phyloP scores from a whole-genome alignment of 805 yeast species.

The Pichia paraexigua region DNA sequence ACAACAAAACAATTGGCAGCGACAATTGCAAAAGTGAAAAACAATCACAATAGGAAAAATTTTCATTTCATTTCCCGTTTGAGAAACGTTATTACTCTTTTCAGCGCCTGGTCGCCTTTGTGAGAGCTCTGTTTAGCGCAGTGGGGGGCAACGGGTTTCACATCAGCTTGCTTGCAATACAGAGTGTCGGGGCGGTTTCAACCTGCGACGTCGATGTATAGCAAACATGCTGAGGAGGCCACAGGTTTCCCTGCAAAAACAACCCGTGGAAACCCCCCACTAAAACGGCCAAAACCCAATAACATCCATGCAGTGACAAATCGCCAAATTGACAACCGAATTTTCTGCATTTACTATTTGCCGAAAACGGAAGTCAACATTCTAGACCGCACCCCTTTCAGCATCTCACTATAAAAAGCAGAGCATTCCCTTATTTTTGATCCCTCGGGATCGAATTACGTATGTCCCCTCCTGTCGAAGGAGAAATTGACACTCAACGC shows the following conservation, averaged over 20 bases:
- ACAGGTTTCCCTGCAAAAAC: too few relatives aligned
- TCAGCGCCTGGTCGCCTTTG: not conserved
- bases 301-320: too few relatives aligned
- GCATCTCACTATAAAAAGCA: not conserved
- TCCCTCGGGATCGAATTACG: not conserved
- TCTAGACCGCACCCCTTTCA: not conserved
- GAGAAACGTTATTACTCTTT: not conserved
- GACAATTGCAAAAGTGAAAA: too few relatives aligned
- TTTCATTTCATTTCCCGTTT: not conserved
- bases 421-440: not conserved
- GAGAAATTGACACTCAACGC: too few relatives aligned
- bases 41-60: not conserved
- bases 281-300: not conserved
- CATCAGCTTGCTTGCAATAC: too few relatives aligned
- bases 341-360: not conserved
- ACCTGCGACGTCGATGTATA: too few relatives aligned
- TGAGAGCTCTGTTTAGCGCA: too few relatives aligned
- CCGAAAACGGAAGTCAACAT: not conserved
- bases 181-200: too few relatives aligned
- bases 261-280: too few relatives aligned
- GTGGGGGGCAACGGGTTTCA: not conserved
- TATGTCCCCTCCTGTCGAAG: too few relatives aligned
- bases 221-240: too few relatives aligned
- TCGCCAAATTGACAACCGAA: not conserved
- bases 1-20: too few relatives aligned